A percentile compares a stretch with the other conserved stretches of the same genome.
phyloP scores from a whole-genome alignment of 1,284 basidiomycete species.

The Malassezia furfur region DNA sequence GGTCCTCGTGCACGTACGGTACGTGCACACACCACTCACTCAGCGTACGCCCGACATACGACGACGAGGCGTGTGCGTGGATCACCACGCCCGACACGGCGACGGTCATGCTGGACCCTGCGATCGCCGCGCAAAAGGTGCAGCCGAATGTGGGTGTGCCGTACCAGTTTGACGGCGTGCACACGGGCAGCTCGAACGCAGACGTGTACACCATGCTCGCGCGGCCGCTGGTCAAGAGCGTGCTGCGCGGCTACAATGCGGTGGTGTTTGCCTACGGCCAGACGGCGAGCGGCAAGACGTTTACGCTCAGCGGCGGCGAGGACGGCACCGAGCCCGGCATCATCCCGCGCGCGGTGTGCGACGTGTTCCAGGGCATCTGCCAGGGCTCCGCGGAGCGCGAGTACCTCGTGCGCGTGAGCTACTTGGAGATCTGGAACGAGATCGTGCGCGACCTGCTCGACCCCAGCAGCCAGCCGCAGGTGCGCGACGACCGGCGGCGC shows the following conservation, averaged over 20 bases:
- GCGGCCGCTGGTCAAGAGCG: slow-evolving; percentile 61
- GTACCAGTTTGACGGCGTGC: slow-evolving; percentile 57
- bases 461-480: slow-evolving; percentile 55
- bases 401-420: slow-evolving; percentile 84
- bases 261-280: slow-evolving; percentile 44
- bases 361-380: slow-evolving; percentile 50
- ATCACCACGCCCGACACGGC: slow-evolving; percentile 20
- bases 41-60: slow-evolving; percentile 1
- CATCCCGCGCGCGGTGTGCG: slow-evolving; percentile 34
- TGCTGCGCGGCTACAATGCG: slow-evolving; percentile 39
- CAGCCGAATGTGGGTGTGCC: slow-evolving; percentile 27
- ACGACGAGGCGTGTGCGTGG: slow-evolving; percentile 36
- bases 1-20: slow-evolving; percentile 28
- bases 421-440: slow-evolving; percentile 96
- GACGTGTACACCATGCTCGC: slow-evolving; percentile 75
- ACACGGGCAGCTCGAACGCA: slow-evolving; percentile 73
- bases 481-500: slow-evolving; percentile 28
- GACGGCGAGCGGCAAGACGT: slow-evolving; percentile 48
- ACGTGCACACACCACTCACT: background rate
- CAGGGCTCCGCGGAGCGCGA: slow-evolving; percentile 55
- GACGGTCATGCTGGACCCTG: slow-evolving; percentile 26
- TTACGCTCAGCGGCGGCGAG: slow-evolving; percentile 31
- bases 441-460: slow-evolving; percentile 75
- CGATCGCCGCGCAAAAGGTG: slow-evolving; percentile 20
- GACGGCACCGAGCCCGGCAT: slow-evolving; percentile 51